Evolutionary conservation across 2,329 filamentous ascomycete species (phyloP).

Genomic region (Malbranchea cinnamomea): DNA sequence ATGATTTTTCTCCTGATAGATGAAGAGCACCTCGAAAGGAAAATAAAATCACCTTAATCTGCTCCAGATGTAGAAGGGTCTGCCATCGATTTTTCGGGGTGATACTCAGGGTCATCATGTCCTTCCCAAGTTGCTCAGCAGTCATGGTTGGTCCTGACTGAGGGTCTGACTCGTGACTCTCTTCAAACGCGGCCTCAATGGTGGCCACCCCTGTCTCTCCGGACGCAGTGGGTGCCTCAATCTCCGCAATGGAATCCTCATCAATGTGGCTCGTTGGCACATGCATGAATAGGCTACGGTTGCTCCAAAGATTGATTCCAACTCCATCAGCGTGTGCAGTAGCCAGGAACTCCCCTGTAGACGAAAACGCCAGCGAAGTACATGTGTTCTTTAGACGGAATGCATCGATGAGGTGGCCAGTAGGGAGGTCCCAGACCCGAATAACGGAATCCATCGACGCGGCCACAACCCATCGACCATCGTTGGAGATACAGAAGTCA

Average conservation of each 20-base stretch:
- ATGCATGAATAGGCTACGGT: constrained; percentile 79
- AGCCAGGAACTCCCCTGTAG: constrained; percentile 85
- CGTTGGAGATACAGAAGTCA: constrained; percentile 78
- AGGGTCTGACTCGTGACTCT: constrained; percentile 31
- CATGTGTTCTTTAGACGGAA: constrained; percentile 68
- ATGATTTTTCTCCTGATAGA: constrained; percentile 1
- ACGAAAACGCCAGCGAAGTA: constrained; percentile 73
- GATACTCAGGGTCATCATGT: constrained; percentile 77
- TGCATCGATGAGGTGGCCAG: constrained; percentile 86
- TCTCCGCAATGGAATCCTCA: constrained; percentile 53
- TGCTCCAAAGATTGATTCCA: constrained; percentile 92
- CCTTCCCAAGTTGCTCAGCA: constrained; percentile 63
- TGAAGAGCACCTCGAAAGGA: neutral
- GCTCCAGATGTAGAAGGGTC: constrained; percentile 77
- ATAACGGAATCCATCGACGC: constrained; percentile 67
- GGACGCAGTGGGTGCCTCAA: constrained; percentile 58
- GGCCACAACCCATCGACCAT: constrained; percentile 86
- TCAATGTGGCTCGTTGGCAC: constrained; percentile 74
- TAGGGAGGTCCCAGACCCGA: constrained; percentile 88
- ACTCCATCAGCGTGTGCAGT: constrained; percentile 69
- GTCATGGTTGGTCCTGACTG: constrained; percentile 39
- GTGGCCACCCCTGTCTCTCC: constrained; percentile 66
- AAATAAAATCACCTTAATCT: constrained; percentile 53
- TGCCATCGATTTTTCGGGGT: constrained; percentile 90
- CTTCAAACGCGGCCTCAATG: constrained; percentile 60